Evolutionary conservation across 306 rosid species (phyloP).

Genomic region (Quercus engelmannii): DNA sequence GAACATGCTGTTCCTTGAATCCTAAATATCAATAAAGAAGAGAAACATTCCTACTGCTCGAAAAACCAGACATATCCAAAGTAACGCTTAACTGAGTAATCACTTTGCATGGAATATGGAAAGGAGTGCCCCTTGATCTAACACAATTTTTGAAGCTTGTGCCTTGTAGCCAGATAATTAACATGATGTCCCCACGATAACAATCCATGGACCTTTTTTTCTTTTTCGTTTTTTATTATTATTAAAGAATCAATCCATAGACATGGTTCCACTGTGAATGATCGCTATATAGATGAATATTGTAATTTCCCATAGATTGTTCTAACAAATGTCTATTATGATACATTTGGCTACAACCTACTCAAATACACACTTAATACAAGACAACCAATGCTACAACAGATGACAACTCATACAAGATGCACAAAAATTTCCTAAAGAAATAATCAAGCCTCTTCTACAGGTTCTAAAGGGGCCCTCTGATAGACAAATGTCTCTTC

Average conservation of each 20-base stretch:
- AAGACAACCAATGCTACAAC: slow-evolving; percentile 14
- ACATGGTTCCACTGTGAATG: background rate
- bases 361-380: background rate
- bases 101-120: background rate
- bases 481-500: slow-evolving; percentile 49
- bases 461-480: slow-evolving; percentile 37
- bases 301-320: no score
- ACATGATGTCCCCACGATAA: background rate
- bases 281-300: no score
- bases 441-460: slow-evolving; percentile 34
- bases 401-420: background rate
- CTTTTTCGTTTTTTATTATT: no score
- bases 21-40: no score
- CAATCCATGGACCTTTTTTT: background rate
- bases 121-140: background rate
- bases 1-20: background rate
- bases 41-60: no score
- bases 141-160: background rate
- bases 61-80: no score
- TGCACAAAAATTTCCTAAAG: background rate
- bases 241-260: background rate
- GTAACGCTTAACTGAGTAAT: no score
- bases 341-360: background rate
- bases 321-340: no score
- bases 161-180: background rate